Base-by-base conservation (phyloP, 2,329 filamentous ascomycete species). In the Thielaviopsis populi region DNA sequence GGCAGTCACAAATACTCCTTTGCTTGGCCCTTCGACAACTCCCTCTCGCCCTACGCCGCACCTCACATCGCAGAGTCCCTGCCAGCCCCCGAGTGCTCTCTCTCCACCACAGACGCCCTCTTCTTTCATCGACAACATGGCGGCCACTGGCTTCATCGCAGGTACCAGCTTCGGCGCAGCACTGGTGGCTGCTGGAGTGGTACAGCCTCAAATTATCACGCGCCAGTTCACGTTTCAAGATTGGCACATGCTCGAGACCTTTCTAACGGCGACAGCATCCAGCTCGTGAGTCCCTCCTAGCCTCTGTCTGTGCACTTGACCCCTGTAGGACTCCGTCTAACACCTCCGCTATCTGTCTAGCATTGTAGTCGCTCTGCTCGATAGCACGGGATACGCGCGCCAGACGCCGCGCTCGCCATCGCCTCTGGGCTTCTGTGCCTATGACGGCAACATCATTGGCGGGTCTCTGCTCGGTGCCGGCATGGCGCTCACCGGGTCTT, bases 191-290 rank as follows among this genome's bases (percentile, higher is more conserved):
- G 78, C 84, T 1, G 84, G 83, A 37, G 81, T 87, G 64, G 80
- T 81, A 69, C 75, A 79, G 43, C 84, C 85, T 0, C 74, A 78
- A 0, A 76, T 85, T 58, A 84, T 88, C 68, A 72, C 82, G 64
- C 73, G 76, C 8, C 85, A 88, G 73, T 78, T 88, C 73, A 77
- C 75, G 27, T 74, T 86, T 56, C 73, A 78, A 59, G 79, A 85
- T 69, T 86, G 80, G 72, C 83, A 84, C 70, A 87, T 88, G 84
- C 70, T 85, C 37, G 79, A 86, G 71, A 77, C 78, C 10, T 87
- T 88, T 69, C 72, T 87, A 3, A 77, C 80, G 1, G 85, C 84
- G 2, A 82, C 82, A 10, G 83, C 81, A 30, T 78, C 76, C 68
- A 86, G 82, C 73, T 79, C 80, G 81, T 85, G 76, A 71, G 82